Evolutionary conservation across 2,329 filamentous ascomycete species (phyloP).

Genomic region (Hortaea werneckii): DNA sequence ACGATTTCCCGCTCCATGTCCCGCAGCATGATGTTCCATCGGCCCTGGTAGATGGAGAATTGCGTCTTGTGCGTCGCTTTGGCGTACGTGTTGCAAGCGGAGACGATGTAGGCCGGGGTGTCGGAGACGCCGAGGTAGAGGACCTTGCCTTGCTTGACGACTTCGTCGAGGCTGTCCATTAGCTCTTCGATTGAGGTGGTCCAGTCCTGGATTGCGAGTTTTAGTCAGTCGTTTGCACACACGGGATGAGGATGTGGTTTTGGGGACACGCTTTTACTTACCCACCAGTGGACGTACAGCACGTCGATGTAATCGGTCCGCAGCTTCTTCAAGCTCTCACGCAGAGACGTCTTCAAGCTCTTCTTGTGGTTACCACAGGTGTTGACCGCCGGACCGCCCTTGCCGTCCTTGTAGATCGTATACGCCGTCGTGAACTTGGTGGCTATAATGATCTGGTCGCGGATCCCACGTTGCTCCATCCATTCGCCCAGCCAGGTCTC

Average conservation of each 20-base stretch:
- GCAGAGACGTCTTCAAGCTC: slow-evolving; percentile 44
- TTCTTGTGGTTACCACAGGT: slow-evolving; percentile 52
- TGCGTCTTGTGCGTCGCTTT: slow-evolving; percentile 25
- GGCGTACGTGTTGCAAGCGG: slow-evolving; percentile 30
- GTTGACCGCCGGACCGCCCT: slow-evolving; percentile 52
- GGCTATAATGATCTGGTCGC: slow-evolving; percentile 33
- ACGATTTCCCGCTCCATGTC: slow-evolving; percentile 39
- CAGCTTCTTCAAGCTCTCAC: slow-evolving; percentile 38
- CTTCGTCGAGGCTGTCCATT: slow-evolving; percentile 34
- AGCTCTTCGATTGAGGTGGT: slow-evolving; percentile 34
- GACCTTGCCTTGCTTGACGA: slow-evolving; percentile 33
- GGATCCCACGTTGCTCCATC: slow-evolving; percentile 29
- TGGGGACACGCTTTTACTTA: not conserved
- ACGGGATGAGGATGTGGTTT: slow-evolving; percentile 54
- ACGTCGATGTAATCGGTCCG: slow-evolving; percentile 62
- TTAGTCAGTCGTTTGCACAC: slow-evolving; percentile 11
- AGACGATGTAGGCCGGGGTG: slow-evolving; percentile 35
- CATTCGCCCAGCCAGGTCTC: slow-evolving; percentile 37
- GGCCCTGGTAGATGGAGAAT: slow-evolving; percentile 29
- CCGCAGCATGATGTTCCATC: slow-evolving; percentile 32
- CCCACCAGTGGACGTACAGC: slow-evolving; percentile 27
- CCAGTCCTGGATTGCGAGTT: slow-evolving; percentile 26
- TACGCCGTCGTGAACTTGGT: slow-evolving; percentile 27
- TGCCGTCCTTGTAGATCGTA: slow-evolving; percentile 14
- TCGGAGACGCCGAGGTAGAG: slow-evolving; percentile 36